These are phyloP conservation scores for Pseudocercospora fuligena DNA, from an alignment of 2,329 filamentous ascomycete genomes.

Conservation along the genomic window DNA sequence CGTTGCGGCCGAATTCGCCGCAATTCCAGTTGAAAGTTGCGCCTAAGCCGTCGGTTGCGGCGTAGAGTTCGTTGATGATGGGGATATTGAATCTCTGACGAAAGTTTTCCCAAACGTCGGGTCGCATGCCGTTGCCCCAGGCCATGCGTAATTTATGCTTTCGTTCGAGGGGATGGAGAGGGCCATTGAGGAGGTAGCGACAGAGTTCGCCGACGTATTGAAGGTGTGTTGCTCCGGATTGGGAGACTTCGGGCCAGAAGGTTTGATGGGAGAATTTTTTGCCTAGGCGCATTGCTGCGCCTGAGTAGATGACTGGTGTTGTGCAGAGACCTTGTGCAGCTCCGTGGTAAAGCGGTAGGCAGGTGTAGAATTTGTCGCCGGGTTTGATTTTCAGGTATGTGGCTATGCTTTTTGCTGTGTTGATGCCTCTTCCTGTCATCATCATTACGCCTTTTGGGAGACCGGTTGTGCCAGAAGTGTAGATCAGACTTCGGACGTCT, in stretches of 20 bases:
- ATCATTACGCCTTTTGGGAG: slow-evolving; percentile 39
- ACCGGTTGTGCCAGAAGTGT: slow-evolving; percentile 77
- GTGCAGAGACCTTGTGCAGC: slow-evolving; percentile 71
- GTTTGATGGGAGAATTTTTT: slow-evolving; percentile 75
- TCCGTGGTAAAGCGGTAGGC: slow-evolving; percentile 86
- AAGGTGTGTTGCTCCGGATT: slow-evolving; percentile 70
- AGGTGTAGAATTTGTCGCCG: slow-evolving; percentile 58
- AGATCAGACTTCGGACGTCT: slow-evolving; percentile 74
- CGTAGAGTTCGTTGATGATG: slow-evolving; percentile 43
- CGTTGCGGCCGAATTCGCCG: slow-evolving; percentile 35
- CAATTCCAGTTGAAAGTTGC: slow-evolving; percentile 35
- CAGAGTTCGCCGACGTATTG: slow-evolving; percentile 88
- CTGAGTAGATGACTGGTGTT: slow-evolving; percentile 59
- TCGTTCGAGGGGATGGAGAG: slow-evolving; percentile 68
- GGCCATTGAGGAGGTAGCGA: slow-evolving; percentile 74
- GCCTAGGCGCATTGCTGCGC: slow-evolving; percentile 73
- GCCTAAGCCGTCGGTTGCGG: slow-evolving; percentile 42
- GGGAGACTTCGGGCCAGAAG: slow-evolving; percentile 77
- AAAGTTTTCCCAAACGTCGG: slow-evolving; percentile 82
- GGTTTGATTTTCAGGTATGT: slow-evolving; percentile 63
- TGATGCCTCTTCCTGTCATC: slow-evolving; percentile 29
- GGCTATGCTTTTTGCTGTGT: slow-evolving; percentile 63
- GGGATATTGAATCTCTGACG: slow-evolving; percentile 65
- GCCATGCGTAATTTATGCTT: slow-evolving; percentile 72
- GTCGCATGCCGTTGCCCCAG: slow-evolving; percentile 81